These are phyloP conservation scores for Pseudopediastrum boryanum DNA, from an alignment of 139 green algal species.

Conservation along the genomic window DNA sequence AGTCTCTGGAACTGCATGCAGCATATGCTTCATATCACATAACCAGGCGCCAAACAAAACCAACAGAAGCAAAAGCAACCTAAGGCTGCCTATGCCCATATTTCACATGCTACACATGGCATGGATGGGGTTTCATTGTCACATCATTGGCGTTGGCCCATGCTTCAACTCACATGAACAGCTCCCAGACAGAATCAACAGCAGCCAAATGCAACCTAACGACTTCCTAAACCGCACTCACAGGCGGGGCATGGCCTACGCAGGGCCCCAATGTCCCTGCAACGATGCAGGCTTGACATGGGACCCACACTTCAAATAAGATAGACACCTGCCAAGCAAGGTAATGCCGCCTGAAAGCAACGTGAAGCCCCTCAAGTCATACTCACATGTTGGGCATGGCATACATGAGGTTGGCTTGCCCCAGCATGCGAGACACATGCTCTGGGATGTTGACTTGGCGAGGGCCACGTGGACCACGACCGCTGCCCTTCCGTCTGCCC, in stretches of 20 bases:
- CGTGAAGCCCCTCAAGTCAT: background rate
- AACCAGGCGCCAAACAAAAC: background rate
- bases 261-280: background rate
- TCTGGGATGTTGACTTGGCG: constrained; percentile 65
- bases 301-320: background rate
- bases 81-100: background rate
- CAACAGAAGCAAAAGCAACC: background rate
- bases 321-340: background rate
- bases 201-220: background rate
- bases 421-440: constrained; percentile 68
- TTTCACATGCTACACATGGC: constrained; percentile 59
- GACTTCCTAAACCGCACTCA: background rate
- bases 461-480: background rate
- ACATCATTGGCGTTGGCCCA: too few species aligned
- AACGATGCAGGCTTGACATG: background rate
- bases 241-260: background rate
- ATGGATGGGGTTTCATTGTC: constrained; percentile 88
- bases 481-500: background rate
- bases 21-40: background rate
- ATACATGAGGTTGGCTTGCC: constrained; percentile 90
- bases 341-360: background rate
- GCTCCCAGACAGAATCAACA: background rate
- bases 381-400: constrained; percentile 57
- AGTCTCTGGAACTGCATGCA: constrained; percentile 59
- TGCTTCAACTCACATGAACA: too few species aligned